These are phyloP conservation scores for Coniochaeta prunicola DNA, from an alignment of 2,329 filamentous ascomycete genomes.

Conservation along the genomic window DNA sequence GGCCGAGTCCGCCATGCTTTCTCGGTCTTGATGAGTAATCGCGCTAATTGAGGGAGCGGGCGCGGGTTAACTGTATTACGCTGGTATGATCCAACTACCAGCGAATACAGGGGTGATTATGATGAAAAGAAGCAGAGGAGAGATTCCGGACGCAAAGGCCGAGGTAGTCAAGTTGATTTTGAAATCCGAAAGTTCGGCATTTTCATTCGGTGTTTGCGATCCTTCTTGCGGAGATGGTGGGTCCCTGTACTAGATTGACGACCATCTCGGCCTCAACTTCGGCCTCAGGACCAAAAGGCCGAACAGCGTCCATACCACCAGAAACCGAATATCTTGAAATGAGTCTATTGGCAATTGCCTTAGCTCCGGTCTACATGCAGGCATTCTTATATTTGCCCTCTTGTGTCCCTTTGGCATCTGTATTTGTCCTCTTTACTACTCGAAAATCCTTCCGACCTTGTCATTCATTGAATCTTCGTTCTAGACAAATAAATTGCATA, in stretches of 20 bases:
- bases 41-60: background rate
- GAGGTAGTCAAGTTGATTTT: background rate
- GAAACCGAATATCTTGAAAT: too few species aligned
- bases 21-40: background rate
- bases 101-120: background rate
- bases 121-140: background rate
- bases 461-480: too few species aligned
- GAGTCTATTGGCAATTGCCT: background rate
- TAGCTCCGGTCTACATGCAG: background rate
- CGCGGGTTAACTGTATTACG: background rate
- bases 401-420: background rate
- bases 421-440: background rate
- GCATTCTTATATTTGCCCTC: background rate
- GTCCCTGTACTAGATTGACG: too few species aligned
- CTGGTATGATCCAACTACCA: background rate
- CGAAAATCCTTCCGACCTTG: background rate
- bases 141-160: background rate
- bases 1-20: background rate
- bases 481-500: background rate
- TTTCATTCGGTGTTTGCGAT: too few species aligned
- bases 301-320: background rate
- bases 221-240: too few species aligned
- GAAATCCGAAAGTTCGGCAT: background rate
- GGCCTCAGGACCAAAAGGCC: background rate
- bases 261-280: background rate